Conservation (phyloP, 176 grass and related monocot species). For the Oryza glumipatula region DNA sequence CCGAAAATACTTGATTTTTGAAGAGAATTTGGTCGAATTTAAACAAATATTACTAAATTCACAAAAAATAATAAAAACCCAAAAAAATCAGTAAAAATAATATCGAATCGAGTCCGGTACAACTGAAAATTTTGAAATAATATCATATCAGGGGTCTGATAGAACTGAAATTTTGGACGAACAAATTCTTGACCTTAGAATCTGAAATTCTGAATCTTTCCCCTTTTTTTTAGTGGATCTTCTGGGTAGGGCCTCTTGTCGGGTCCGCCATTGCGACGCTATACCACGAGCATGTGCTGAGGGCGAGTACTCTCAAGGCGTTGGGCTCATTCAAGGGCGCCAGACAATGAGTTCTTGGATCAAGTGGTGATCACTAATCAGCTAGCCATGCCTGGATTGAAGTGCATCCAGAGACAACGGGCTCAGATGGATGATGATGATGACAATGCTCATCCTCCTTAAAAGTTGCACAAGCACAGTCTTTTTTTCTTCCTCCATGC, state of each 20-base stretch:
- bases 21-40: too few species aligned
- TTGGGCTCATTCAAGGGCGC: constrained; percentile 32
- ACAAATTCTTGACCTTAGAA: too few species aligned
- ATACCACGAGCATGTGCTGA: constrained; percentile 44
- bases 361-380: constrained; percentile 9
- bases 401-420: not conserved
- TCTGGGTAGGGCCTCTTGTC: constrained; percentile 44
- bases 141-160: too few species aligned
- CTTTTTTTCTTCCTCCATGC: constrained; percentile 1
- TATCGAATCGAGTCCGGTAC: too few species aligned
- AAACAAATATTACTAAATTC: too few species aligned
- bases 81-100: too few species aligned
- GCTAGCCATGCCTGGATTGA: constrained; percentile 30
- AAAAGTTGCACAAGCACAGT: constrained; percentile 33
- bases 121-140: too few species aligned
- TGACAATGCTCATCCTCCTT: constrained; percentile 5
- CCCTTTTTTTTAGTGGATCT: constrained; percentile 31
- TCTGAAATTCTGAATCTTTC: not conserved
- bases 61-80: too few species aligned
- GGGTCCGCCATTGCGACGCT: constrained; percentile 34
- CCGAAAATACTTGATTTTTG: too few species aligned
- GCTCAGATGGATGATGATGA: constrained; percentile 32
- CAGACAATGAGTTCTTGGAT: constrained; percentile 33
- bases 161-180: too few species aligned
- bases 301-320: constrained; percentile 36